phyloP scores from a whole-genome alignment of 2,329 filamentous ascomycete genomes.

The Achaetomium macrosporum region DNA sequence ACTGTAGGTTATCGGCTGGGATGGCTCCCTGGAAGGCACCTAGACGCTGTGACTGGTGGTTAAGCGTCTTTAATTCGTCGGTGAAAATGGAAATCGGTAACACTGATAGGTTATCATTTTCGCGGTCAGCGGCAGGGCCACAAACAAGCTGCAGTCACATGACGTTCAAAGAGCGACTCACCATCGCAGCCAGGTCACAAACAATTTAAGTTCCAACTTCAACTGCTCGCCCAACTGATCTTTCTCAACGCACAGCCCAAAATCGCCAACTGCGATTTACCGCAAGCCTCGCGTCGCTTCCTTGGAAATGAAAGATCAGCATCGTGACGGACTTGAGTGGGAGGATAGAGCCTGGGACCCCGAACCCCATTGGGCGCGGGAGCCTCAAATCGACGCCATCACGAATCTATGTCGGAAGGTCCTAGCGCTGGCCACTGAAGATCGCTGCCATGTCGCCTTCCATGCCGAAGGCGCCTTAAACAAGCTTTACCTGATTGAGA shows the following conservation, averaged over 20 bases:
- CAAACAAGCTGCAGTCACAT: no score
- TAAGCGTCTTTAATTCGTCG: no score
- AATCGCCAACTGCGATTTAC: not conserved
- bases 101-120: no score
- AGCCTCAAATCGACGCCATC: conserved; percentile 23
- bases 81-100: no score
- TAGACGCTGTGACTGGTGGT: no score
- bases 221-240: no score
- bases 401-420: conserved; percentile 14
- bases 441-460: conserved; percentile 1
- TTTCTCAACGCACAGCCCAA: not conserved
- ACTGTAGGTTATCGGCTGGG: no score
- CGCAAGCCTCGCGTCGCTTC: not conserved
- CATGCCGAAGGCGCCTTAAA: conserved; percentile 4
- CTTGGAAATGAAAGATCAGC: not conserved
- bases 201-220: no score
- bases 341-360: conserved; percentile 12
- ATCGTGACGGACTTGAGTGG: conserved; percentile 20
- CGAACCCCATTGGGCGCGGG: conserved; percentile 22
- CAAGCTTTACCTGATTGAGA: conserved; percentile 8
- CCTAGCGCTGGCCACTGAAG: conserved; percentile 12
- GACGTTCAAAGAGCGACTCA: no score
- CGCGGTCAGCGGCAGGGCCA: no score
- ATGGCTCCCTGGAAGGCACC: no score
- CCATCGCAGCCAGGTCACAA: no score